phyloP scores from a whole-genome alignment of 2,329 filamentous ascomycete genomes.

The Clarireedia paspali region DNA sequence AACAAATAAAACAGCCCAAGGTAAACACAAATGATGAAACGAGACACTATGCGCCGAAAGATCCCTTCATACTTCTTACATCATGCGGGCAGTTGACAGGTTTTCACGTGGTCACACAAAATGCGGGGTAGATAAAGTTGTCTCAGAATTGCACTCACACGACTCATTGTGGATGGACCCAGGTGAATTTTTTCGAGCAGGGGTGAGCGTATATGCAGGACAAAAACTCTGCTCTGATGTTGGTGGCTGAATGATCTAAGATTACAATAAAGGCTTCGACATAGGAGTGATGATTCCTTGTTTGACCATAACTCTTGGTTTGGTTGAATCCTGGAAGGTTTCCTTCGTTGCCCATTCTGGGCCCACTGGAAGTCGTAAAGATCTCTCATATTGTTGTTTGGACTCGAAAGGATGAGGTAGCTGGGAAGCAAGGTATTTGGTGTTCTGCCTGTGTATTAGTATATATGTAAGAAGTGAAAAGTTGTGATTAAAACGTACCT shows the following conservation, averaged over 20 bases:
- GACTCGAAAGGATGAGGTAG: slow-evolving; percentile 89
- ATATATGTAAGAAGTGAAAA: not conserved
- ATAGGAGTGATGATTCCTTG: slow-evolving; percentile 85
- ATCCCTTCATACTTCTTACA: too few species aligned
- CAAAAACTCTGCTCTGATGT: not conserved
- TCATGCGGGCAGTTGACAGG: too few species aligned
- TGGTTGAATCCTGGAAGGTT: slow-evolving; percentile 81
- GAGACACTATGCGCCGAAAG: too few species aligned
- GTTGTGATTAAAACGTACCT: slow-evolving; percentile 45
- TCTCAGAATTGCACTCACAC: too few species aligned
- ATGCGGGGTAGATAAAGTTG: too few species aligned
- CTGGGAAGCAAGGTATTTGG: slow-evolving; percentile 75
- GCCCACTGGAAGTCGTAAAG: slow-evolving; percentile 77
- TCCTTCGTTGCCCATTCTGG: slow-evolving; percentile 97
- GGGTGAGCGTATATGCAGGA: too few species aligned
- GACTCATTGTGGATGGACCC: too few species aligned
- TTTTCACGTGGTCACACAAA: too few species aligned
- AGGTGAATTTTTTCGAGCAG: too few species aligned
- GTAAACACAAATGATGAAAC: too few species aligned
- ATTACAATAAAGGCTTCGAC: slow-evolving; percentile 54
- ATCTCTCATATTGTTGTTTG: slow-evolving; percentile 81
- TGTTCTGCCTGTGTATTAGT: slow-evolving; percentile 48
- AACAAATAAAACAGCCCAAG: too few species aligned
- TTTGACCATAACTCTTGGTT: slow-evolving; percentile 84
- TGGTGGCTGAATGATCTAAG: slow-evolving; percentile 11